A percentile compares a stretch with the other conserved stretches of the same genome.
phyloP scores from a whole-genome alignment of 768 basidiomycete species.

The Suillus placidus region DNA sequence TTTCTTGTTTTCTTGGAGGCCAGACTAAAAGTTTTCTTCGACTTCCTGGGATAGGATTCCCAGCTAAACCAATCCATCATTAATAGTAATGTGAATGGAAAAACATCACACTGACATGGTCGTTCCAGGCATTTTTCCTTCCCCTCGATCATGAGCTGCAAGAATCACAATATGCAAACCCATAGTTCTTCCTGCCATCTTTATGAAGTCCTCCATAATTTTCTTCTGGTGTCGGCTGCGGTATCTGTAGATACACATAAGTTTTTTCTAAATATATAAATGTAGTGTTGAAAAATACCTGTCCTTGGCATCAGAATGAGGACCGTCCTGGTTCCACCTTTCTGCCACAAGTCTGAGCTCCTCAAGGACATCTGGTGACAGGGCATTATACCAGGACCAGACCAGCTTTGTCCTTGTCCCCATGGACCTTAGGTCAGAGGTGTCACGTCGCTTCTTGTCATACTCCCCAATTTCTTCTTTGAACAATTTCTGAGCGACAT shows the following conservation, averaged over 20 bases:
- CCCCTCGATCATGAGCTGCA: neutral
- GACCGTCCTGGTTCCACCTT: neutral
- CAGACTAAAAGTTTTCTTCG: neutral
- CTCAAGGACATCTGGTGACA: neutral
- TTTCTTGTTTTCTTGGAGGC: neutral
- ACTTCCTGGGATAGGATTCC: neutral
- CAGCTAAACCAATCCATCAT: neutral
- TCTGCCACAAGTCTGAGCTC: neutral
- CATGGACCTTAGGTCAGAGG: neutral
- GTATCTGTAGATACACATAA: neutral
- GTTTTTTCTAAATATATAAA: neutral
- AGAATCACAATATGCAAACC: neutral
- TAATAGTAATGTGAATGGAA: neutral
- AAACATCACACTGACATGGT: neutral
- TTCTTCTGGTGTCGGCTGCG: neutral
- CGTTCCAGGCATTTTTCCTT: neutral
- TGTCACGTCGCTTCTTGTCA: neutral
- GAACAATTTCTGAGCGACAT: neutral
- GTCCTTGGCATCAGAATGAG: neutral
- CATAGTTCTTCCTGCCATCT: neutral
- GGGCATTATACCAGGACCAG: neutral
- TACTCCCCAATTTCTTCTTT: neutral
- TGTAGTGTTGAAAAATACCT: neutral
- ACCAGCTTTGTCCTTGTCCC: neutral
- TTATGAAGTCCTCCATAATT: neutral